These are phyloP conservation scores for Dictyostelium purpureum DNA, from an alignment of 78 protist genomes.

Conservation along the genomic window DNA sequence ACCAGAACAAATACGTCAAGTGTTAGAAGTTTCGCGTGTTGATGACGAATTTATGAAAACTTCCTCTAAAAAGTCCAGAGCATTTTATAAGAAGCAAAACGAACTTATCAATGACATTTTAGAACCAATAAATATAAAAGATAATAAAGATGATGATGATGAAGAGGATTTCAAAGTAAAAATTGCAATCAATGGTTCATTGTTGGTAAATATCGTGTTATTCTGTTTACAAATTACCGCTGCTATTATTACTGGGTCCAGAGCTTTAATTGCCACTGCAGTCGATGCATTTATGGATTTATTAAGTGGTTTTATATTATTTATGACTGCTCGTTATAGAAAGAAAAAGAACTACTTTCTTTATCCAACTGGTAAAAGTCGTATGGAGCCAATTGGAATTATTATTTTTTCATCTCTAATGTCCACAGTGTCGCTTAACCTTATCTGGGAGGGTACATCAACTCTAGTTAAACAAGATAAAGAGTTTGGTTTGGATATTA, in stretches of 20 bases:
- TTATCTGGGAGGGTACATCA: slow-evolving; percentile 49
- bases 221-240: slow-evolving; percentile 80
- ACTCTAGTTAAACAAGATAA: background rate
- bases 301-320: slow-evolving; percentile 85
- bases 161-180: slow-evolving; percentile 62
- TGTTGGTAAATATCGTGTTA: slow-evolving; percentile 74
- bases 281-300: slow-evolving; percentile 88
- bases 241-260: slow-evolving; percentile 79
- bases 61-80: slow-evolving; percentile 5
- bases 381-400: slow-evolving; percentile 90
- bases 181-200: slow-evolving; percentile 67
- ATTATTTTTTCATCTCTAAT: slow-evolving; percentile 87
- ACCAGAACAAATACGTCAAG: background rate
- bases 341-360: slow-evolving; percentile 38
- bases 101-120: slow-evolving; percentile 69
- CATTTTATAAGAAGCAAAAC: slow-evolving; percentile 64
- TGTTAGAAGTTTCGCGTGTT: background rate
- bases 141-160: slow-evolving; percentile 13
- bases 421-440: slow-evolving; percentile 82
- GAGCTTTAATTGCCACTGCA: slow-evolving; percentile 78
- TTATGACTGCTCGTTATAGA: slow-evolving; percentile 69
- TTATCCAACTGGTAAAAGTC: slow-evolving; percentile 89
- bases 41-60: background rate
- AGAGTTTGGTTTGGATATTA: background rate
- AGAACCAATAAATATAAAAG: background rate